phyloP scores from a whole-genome alignment of 495 filamentous ascomycete genomes.

The Tuber magnatum region DNA sequence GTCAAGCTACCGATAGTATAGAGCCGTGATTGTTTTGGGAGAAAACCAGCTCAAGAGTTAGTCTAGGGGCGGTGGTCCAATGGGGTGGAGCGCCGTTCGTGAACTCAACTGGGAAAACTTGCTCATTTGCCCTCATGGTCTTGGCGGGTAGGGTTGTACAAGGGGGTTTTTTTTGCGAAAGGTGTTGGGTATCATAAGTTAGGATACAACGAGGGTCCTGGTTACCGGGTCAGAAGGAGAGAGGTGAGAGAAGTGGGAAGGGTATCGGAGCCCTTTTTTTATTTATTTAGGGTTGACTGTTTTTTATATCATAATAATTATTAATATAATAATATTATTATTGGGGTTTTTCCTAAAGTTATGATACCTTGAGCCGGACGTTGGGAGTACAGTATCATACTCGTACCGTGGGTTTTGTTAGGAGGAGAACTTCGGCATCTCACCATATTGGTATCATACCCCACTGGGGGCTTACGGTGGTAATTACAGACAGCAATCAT shows the following conservation, averaged over 20 bases:
- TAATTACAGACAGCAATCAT: not conserved
- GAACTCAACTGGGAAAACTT: slow-evolving; percentile 18
- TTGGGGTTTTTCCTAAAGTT: not conserved
- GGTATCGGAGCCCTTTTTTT: not conserved
- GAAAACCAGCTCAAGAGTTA: slow-evolving; percentile 30
- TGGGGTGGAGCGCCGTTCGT: slow-evolving; percentile 3
- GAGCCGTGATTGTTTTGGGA: not conserved
- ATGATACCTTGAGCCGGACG: not conserved
- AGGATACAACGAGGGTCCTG: not conserved
- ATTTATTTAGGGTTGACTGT: not conserved
- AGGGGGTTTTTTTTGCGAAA: not conserved
- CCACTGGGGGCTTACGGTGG: no score
- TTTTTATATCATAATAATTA: no score
- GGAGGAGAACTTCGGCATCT: not conserved
- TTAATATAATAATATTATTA: not conserved
- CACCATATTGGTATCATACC: not conserved
- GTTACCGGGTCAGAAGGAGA: not conserved
- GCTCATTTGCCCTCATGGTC: slow-evolving; percentile 27
- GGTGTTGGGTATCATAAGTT: no score
- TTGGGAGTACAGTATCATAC: not conserved
- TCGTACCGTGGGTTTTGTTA: not conserved
- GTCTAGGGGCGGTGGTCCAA: slow-evolving; percentile 1
- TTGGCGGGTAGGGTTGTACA: slow-evolving; percentile 13
- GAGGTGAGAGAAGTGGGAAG: not conserved
- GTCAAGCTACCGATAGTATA: not conserved